Conservation (phyloP, 2,329 filamentous ascomycete species). For the Sclerotinia trifoliorum region DNA sequence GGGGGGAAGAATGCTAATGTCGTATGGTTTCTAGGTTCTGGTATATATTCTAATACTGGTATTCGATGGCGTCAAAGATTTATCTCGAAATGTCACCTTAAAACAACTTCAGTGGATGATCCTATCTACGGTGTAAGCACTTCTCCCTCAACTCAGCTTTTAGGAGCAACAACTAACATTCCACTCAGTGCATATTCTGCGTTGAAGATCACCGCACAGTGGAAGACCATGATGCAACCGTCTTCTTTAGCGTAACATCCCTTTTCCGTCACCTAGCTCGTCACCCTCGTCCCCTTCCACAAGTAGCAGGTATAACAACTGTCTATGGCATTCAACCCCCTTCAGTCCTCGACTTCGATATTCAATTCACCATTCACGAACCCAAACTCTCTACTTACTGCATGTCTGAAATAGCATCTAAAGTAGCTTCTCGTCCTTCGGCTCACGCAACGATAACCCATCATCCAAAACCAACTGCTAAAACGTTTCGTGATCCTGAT, state of each 20-base stretch:
- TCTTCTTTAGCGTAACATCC: conserved; percentile 37
- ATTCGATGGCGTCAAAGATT: conserved; percentile 39
- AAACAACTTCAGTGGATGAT: conserved; percentile 34
- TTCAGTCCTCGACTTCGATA: conserved; percentile 36
- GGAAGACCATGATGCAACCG: conserved; percentile 40
- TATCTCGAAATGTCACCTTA: conserved; percentile 38
- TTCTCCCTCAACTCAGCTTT: background rate
- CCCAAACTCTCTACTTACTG: conserved; percentile 27
- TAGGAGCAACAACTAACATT: background rate
- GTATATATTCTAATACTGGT: conserved; percentile 37
- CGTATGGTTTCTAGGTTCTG: conserved; percentile 27
- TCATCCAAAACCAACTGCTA: conserved; percentile 32
- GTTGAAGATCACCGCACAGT: conserved; percentile 37
- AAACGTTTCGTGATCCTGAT: conserved; percentile 33
- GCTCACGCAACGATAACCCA: conserved; percentile 33
- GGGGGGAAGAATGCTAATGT: background rate
- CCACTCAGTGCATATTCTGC: conserved; percentile 38
- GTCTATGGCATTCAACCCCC: conserved; percentile 34
- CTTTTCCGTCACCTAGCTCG: conserved; percentile 38
- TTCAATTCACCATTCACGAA: conserved; percentile 35
- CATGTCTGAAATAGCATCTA: conserved; percentile 32
- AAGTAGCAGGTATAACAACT: conserved; percentile 33
- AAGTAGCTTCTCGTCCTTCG: conserved; percentile 33
- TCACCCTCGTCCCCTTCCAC: conserved; percentile 36
- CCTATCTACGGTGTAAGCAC: conserved; percentile 38